phyloP scores from a whole-genome alignment of 139 green algal genomes.

The Limnomonas spitsbergensis region DNA sequence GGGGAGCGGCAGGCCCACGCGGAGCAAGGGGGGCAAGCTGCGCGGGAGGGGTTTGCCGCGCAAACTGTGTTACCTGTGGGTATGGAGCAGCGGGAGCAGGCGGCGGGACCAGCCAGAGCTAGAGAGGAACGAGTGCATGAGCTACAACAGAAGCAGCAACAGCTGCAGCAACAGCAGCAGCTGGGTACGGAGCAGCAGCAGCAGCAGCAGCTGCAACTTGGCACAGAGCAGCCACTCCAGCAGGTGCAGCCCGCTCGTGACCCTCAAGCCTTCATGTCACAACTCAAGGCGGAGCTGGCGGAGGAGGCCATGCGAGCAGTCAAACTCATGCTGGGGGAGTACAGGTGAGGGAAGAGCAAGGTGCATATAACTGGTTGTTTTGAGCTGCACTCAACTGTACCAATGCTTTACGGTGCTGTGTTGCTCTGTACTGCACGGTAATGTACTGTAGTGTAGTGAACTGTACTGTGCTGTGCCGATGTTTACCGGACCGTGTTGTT shows the following conservation, averaged over 20 bases:
- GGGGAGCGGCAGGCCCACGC: too few species aligned
- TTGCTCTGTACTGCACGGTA: too few species aligned
- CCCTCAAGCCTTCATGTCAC: background rate
- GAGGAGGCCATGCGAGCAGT: background rate
- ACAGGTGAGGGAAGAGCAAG: background rate
- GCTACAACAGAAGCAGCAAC: background rate
- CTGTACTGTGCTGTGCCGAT: too few species aligned
- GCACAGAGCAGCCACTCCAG: conserved; percentile 14
- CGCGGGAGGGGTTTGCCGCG: too few species aligned
- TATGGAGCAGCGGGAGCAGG: too few species aligned
- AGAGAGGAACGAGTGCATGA: too few species aligned
- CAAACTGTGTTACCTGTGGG: too few species aligned
- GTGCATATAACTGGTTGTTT: background rate
- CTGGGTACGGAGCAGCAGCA: conserved; percentile 15
- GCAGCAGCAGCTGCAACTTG: conserved; percentile 9
- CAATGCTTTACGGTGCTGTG: too few species aligned
- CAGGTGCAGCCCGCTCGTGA: background rate
- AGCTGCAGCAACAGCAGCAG: background rate
- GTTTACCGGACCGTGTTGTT: too few species aligned
- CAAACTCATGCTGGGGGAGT: background rate
- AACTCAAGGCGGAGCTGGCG: background rate
- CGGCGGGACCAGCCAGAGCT: too few species aligned
- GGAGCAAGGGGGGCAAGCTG: too few species aligned
- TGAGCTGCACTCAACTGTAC: background rate
- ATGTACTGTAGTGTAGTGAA: too few species aligned